A percentile compares a stretch with the other conserved stretches of the same genome.
These are phyloP conservation scores for Byssochlamys sp. DNA, from an alignment of 2,329 filamentous ascomycete genomes.

Conservation along the genomic window DNA sequence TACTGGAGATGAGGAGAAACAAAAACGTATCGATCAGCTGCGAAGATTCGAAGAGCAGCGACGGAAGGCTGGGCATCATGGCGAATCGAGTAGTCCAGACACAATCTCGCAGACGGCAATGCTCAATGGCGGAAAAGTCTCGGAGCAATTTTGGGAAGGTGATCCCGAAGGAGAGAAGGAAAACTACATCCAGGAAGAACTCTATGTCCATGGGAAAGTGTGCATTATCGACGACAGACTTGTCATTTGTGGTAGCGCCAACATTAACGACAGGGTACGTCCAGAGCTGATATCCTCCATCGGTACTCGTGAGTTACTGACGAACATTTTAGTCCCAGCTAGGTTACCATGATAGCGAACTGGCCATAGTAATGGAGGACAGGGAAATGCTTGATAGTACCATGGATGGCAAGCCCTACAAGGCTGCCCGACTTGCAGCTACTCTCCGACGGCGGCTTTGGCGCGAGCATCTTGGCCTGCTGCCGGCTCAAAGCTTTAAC, in stretches of 20 bases:
- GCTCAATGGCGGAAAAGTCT: conserved; percentile 54
- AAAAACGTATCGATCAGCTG: conserved; percentile 32
- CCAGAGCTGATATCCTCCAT: neutral
- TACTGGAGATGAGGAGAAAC: conserved; percentile 14
- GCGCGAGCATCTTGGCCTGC: conserved; percentile 80
- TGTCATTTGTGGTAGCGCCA: conserved; percentile 70
- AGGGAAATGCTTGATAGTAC: conserved; percentile 56
- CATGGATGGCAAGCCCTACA: conserved; percentile 65
- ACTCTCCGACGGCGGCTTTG: conserved; percentile 77
- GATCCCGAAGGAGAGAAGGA: conserved; percentile 65
- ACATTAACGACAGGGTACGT: conserved; percentile 54
- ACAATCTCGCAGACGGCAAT: conserved; percentile 72
- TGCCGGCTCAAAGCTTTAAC: conserved; percentile 61
- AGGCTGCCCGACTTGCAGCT: conserved; percentile 65
- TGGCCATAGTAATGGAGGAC: conserved; percentile 82
- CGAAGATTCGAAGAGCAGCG: conserved; percentile 37
- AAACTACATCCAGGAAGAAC: conserved; percentile 88
- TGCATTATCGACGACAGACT: conserved; percentile 69
- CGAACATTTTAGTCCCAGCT: conserved; percentile 53
- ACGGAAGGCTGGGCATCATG: conserved; percentile 22
- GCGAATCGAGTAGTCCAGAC: conserved; percentile 34
- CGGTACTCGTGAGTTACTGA: neutral
- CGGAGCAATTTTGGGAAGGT: conserved; percentile 68
- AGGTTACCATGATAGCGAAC: conserved; percentile 75
- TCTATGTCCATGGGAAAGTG: conserved; percentile 89